phyloP scores from a whole-genome alignment of 1,284 basidiomycete species.

The Boletellus deceptivus region DNA sequence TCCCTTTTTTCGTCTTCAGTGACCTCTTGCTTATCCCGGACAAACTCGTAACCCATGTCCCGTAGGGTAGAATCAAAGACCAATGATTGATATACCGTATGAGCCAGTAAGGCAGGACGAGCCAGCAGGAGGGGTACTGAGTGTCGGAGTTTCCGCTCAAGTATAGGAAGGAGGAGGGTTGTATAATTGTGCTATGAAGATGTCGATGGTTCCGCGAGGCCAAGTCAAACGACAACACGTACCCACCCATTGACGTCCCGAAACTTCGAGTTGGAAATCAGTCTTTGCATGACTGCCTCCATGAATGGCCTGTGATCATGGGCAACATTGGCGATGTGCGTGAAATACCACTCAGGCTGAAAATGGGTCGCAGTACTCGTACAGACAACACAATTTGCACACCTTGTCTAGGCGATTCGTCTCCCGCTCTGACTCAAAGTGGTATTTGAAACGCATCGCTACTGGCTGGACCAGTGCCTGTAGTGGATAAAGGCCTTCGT shows the following conservation, averaged over 20 bases:
- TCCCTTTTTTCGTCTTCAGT: slow-evolving; percentile 22
- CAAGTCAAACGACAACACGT: slow-evolving; percentile 24
- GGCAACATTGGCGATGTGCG: slow-evolving; percentile 81
- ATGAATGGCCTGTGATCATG: slow-evolving; percentile 83
- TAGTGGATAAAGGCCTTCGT: slow-evolving; percentile 71
- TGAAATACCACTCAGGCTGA: slow-evolving; percentile 97
- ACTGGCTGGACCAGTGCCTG: slow-evolving; percentile 86
- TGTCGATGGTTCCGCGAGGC: slow-evolving; percentile 2
- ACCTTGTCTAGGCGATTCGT: slow-evolving; percentile 96
- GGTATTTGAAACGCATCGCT: slow-evolving; percentile 88
- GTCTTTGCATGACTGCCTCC: slow-evolving; percentile 70
- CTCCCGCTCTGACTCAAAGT: slow-evolving; percentile 84
- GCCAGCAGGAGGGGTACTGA: slow-evolving; percentile 75
- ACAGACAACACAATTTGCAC: not conserved
- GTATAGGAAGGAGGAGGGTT: slow-evolving; percentile 65
- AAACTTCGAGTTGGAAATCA: slow-evolving; percentile 64
- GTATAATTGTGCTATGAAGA: slow-evolving; percentile 71
- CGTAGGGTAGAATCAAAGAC: slow-evolving; percentile 81
- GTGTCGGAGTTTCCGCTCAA: slow-evolving; percentile 69
- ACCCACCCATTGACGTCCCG: slow-evolving; percentile 75
- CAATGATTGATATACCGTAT: slow-evolving; percentile 92
- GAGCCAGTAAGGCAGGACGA: slow-evolving; percentile 85
- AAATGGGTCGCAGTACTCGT: not conserved
- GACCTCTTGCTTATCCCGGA: slow-evolving; percentile 43
- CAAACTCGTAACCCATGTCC: slow-evolving; percentile 72